A percentile compares a stretch with the other conserved stretches of the same genome.
Conservation (phyloP, 73 alveolate genomes). For the Tetrahymena malaccensis region DNA sequence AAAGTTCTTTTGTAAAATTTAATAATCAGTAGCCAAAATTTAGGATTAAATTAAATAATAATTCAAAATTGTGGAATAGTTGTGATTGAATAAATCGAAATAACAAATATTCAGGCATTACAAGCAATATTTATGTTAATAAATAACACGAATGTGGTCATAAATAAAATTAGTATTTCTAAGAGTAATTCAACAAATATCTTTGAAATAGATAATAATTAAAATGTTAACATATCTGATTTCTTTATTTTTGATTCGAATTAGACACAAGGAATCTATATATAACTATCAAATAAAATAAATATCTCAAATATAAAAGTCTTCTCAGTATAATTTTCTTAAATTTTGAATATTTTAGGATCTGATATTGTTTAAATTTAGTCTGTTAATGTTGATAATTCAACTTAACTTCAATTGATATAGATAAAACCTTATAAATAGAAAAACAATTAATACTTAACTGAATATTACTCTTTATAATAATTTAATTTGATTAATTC, state of each 20-base stretch:
- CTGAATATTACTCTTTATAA: not conserved
- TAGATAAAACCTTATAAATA: not conserved
- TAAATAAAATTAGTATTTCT: too few species aligned
- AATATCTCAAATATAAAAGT: not conserved
- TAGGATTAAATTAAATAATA: not conserved
- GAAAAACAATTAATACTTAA: too few species aligned
- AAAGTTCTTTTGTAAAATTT: not conserved
- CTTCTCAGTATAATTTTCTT: not conserved
- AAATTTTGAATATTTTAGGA: not conserved
- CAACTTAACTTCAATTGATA: not conserved
- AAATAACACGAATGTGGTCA: not conserved
- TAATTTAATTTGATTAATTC: not conserved
- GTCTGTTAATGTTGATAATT: too few species aligned
- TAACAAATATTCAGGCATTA: not conserved
- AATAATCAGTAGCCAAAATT: not conserved
- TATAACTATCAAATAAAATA: not conserved
- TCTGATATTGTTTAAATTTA: not conserved
- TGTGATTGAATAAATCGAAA: not conserved
- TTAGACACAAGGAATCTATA: too few species aligned
- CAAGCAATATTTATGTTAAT: too few species aligned
- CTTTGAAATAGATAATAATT: not conserved
- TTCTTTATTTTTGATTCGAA: not conserved
- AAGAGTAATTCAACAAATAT: too few species aligned
- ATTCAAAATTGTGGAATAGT: not conserved
- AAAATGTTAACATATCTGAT: not conserved